Evolutionary conservation across 257 asterid species (phyloP).

Genomic region (Coffea canephora): DNA sequence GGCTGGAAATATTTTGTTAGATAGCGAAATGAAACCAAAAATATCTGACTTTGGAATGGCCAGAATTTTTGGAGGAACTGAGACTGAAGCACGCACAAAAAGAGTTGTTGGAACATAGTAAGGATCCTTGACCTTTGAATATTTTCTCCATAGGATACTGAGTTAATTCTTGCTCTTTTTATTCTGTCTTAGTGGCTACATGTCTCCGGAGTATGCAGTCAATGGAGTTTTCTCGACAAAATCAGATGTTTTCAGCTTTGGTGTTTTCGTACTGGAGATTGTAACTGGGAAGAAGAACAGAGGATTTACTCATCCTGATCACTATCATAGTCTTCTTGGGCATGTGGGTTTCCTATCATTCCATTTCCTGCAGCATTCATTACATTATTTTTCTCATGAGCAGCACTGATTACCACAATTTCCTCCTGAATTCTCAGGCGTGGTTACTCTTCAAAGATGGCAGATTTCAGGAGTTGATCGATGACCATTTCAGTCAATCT

Average conservation of each 20-base stretch:
- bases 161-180: not conserved
- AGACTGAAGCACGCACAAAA: conserved; percentile 25
- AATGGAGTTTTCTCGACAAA: conserved; percentile 33
- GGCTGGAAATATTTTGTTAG: conserved; percentile 43
- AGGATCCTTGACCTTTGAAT: not conserved
- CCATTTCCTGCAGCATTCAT: not conserved
- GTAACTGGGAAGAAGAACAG: conserved; percentile 39
- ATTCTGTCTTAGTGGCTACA: conserved; percentile 29
- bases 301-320: conserved; percentile 25
- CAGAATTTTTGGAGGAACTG: conserved; percentile 31
- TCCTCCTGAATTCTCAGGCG: conserved; percentile 18
- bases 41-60: conserved; percentile 55
- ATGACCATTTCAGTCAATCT: conserved; percentile 1
- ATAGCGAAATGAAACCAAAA: conserved; percentile 41
- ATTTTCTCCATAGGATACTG: not conserved
- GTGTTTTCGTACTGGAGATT: conserved; percentile 35
- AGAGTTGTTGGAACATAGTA: conserved; percentile 42
- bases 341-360: conserved; percentile 16
- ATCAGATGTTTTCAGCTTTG: conserved; percentile 39
- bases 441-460: conserved; percentile 30
- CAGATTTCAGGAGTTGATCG: conserved; percentile 21
- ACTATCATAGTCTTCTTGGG: conserved; percentile 40
- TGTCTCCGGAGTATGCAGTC: conserved; percentile 36
- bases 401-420: not conserved
- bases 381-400: not conserved